These are phyloP conservation scores for Byssothecium circinans DNA, from an alignment of 2,329 filamentous ascomycete genomes.

Conservation along the genomic window DNA sequence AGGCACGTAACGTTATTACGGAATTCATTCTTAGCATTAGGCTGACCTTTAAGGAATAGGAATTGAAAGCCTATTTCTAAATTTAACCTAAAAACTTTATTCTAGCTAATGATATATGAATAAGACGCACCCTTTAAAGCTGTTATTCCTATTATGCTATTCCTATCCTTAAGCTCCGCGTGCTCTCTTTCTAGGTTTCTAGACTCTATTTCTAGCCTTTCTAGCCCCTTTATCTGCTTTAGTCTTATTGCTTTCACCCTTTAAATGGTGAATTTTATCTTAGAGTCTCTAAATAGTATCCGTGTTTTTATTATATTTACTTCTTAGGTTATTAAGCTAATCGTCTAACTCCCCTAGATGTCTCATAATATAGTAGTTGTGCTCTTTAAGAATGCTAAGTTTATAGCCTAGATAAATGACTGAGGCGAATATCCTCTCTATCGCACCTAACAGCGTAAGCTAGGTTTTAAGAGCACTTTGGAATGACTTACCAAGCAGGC, in stretches of 20 bases:
- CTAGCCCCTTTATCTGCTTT: constrained; percentile 4
- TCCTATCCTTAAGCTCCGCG: constrained; percentile 4
- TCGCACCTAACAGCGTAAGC: constrained; percentile 9
- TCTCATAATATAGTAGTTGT: constrained; percentile 11
- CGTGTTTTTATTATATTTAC: constrained; percentile 9
- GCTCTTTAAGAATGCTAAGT: constrained; percentile 7
- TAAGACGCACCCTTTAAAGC: no score
- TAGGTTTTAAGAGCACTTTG: constrained; percentile 11
- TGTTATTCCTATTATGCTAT: no score
- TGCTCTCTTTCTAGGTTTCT: constrained; percentile 12
- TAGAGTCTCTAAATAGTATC: constrained; percentile 10
- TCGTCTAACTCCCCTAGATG: constrained; percentile 10
- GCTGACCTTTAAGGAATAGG: no score
- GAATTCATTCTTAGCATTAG: no score
- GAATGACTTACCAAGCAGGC: constrained; percentile 9
- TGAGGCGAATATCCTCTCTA: constrained; percentile 8
- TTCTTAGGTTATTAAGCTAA: constrained; percentile 9
- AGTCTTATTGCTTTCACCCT: constrained; percentile 7
- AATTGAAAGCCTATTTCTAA: no score
- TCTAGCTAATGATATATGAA: no score
- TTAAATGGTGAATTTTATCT: constrained; percentile 6
- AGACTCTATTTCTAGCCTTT: constrained; percentile 4
- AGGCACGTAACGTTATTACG: no score
- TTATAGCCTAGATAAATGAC: constrained; percentile 10
- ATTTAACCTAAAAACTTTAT: no score